Base-by-base conservation (phyloP, 352 stramenopile species). In the Phytophthora cactorum region DNA sequence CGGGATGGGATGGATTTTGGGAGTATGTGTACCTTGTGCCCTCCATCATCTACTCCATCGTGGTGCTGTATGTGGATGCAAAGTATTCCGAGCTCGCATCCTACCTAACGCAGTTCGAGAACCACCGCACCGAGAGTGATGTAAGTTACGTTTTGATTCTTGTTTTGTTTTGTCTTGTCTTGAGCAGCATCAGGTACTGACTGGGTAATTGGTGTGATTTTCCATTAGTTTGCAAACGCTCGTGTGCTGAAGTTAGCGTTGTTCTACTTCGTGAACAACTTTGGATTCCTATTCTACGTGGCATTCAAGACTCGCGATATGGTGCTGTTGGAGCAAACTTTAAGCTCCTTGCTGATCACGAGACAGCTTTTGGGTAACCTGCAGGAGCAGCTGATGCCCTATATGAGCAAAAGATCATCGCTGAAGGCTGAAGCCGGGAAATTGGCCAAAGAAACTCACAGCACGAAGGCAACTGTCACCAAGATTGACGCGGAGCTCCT, bases 251-350 rank as follows among this genome's bases (percentile, higher is more conserved):
- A 99, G 84, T 87, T 99, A 5, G 98, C 98, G 63, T 89, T 97
- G 43, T 99, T 99, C 72, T 96, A 98, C 68, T 99, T 99, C 64
- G 91, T 98, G 22, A 98, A 98, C 82, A 98, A 98, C 82, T 99
- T 99, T 69, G 91, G 92, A 4, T 97, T 92, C 61, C 79, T 98
- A 1, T 98, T 99, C 72, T 99, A 98, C 75, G 90, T 98, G 63
- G 92, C 93, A 8, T 99, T 98, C 66, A 86, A 96, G 38, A 89
- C 92, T 34, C 83, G 84, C 22, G 82, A 93, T 52, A 92, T 95
- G 84, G 82, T 88, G 5, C 61, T 98, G 44, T 75, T 99, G 52
- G 84, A 98, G 68, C 93, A 98, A 62, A 97, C 91, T 15, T 78
- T 93, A 57, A 96, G 86, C 32, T 96, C 85, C 12, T 63, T 96